Evolutionary conservation across 192 early-diverging fungal genomes (phyloP).

Genomic region (Coemansia sp.): DNA sequence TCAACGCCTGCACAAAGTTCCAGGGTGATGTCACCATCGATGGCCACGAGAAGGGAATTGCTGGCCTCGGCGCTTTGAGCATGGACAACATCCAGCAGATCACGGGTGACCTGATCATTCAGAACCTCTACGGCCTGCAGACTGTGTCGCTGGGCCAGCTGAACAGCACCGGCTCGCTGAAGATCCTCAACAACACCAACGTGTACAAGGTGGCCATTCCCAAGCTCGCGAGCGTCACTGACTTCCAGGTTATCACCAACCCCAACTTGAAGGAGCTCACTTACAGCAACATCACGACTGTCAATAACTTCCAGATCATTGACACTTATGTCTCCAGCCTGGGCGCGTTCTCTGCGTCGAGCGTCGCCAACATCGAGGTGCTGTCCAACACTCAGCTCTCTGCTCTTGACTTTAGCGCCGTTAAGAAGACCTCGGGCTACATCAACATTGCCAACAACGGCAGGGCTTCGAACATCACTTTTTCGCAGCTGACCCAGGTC

Average conservation of each 20-base stretch:
- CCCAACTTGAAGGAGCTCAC: slow-evolving; percentile 55
- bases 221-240: slow-evolving; percentile 38
- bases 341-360: slow-evolving; percentile 40
- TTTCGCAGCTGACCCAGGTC: slow-evolving; percentile 57
- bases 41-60: slow-evolving; percentile 13
- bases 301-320: slow-evolving; percentile 57
- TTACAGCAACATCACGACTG: slow-evolving; percentile 52
- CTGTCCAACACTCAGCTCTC: slow-evolving; percentile 60
- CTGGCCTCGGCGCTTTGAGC: slow-evolving; percentile 28
- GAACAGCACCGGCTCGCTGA: slow-evolving; percentile 42
- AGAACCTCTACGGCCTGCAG: slow-evolving; percentile 60
- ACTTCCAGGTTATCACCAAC: slow-evolving; percentile 58
- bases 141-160: slow-evolving; percentile 51
- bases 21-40: slow-evolving; percentile 47
- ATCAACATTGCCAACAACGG: slow-evolving; percentile 64
- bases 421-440: slow-evolving; percentile 54
- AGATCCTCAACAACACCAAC: slow-evolving; percentile 62
- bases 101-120: slow-evolving; percentile 54
- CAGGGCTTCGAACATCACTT: slow-evolving; percentile 45
- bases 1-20: slow-evolving; percentile 49
- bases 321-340: slow-evolving; percentile 52
- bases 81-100: slow-evolving; percentile 48
- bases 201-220: slow-evolving; percentile 52
- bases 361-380: slow-evolving; percentile 56
- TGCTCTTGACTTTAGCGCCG: slow-evolving; percentile 55